Percentiles rank a stretch among this genome's conserved stretches.
phyloP scores from a whole-genome alignment of 2,329 filamentous ascomycete genomes.

The Coniella lustricola region DNA sequence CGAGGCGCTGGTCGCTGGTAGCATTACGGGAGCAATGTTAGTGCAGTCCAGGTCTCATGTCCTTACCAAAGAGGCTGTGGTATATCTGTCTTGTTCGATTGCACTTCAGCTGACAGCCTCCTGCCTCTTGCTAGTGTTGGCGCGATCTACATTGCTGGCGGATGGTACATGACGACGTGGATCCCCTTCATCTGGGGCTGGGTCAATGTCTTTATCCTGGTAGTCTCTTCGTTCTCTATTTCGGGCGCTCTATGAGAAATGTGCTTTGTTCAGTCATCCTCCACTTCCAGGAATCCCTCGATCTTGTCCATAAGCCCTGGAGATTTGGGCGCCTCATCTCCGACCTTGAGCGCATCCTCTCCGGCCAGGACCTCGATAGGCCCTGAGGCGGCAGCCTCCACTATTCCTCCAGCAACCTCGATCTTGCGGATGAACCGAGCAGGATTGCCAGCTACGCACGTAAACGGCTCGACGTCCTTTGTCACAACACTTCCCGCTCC shows the following conservation, averaged over 20 bases:
- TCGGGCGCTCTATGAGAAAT: conserved; percentile 67
- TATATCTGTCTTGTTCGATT: no score
- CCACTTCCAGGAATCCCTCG: background rate
- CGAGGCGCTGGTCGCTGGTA: conserved; percentile 74
- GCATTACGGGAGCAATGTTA: conserved; percentile 72
- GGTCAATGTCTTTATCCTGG: conserved; percentile 73
- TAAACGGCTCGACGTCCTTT: conserved; percentile 60
- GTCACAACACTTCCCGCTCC: conserved; percentile 81
- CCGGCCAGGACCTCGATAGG: conserved; percentile 7
- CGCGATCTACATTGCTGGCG: conserved; percentile 72
- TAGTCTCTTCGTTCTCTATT: conserved; percentile 87
- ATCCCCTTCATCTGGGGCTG: conserved; percentile 84
- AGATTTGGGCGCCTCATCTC: no score
- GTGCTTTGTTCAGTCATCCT: background rate
- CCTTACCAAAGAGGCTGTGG: no score
- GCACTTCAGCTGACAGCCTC: background rate
- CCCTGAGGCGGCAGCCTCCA: background rate
- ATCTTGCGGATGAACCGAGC: conserved; percentile 48
- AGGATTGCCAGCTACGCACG: conserved; percentile 60
- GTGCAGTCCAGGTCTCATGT: conserved; percentile 27
- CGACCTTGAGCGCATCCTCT: conserved; percentile 6
- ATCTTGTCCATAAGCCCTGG: no score
- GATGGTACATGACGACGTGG: conserved; percentile 91
- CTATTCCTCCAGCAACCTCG: conserved; percentile 24
- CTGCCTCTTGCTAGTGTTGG: conserved; percentile 51